Conservation (phyloP, 345 rosid genomes). For the Odontarrhena argentea region DNA sequence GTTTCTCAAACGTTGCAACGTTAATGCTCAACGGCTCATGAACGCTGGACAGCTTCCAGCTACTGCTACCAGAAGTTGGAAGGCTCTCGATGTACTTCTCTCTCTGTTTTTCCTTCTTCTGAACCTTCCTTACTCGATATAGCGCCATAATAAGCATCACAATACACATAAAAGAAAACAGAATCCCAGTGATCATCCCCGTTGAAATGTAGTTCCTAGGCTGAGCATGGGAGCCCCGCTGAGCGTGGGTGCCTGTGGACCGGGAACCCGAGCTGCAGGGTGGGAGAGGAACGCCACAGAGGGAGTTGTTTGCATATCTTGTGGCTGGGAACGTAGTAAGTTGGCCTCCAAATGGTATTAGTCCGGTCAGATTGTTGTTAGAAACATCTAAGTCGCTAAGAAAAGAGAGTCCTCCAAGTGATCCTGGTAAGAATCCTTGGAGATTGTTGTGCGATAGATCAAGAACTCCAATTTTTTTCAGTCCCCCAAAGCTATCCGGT, state of each 20-base stretch:
- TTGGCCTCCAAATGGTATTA: conserved; percentile 80
- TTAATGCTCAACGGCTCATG: conserved; percentile 85
- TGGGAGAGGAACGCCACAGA: conserved; percentile 81
- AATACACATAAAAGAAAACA: conserved; percentile 75
- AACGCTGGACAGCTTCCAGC: conserved; percentile 71
- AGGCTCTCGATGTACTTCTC: conserved; percentile 64
- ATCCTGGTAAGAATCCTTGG: conserved; percentile 66
- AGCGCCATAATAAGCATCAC: conserved; percentile 53
- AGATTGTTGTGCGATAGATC: conserved; percentile 75
- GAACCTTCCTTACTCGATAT: conserved; percentile 51
- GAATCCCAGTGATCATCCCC: conserved; percentile 73
- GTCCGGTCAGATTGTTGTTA: conserved; percentile 69
- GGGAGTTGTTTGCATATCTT: conserved; percentile 70
- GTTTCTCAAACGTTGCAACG: conserved; percentile 84
- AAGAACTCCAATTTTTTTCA: conserved; percentile 78
- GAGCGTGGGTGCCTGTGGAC: conserved; percentile 41
- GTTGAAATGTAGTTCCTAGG: conserved; percentile 56
- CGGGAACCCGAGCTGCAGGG: conserved; percentile 47
- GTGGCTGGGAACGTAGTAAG: conserved; percentile 60
- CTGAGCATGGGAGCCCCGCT: conserved; percentile 48
- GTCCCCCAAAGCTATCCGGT: conserved; percentile 73
- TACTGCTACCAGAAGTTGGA: conserved; percentile 62
- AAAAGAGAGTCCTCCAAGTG: conserved; percentile 58
- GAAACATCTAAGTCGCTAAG: conserved; percentile 74
- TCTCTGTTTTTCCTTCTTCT: conserved; percentile 65